Base-by-base conservation (phyloP, 768 basidiomycete genomes). In the Naganishia vaughanmartiniae region DNA sequence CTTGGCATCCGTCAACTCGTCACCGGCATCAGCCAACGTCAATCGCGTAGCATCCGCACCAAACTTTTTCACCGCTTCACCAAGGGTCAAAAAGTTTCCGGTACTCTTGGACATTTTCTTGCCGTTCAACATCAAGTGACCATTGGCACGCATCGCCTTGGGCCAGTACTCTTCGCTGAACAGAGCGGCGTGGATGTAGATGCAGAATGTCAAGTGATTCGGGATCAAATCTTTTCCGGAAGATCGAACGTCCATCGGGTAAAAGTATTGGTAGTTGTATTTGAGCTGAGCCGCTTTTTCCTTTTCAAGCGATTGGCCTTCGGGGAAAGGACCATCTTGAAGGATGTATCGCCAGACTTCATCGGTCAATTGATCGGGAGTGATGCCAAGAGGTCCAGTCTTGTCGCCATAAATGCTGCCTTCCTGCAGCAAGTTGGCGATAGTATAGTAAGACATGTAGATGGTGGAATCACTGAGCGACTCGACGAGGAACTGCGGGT, bases 51-150 rank as follows among this genome's bases (percentile, higher is more conserved):
- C 92, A 80, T 98, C 96, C 42, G 96, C 93, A 70, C 96, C 96
- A 77, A 95, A 98, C 85, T 98, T 98, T 81, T 88, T 85, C 70
- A 95, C 87, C 0, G 90, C 87, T 78, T 99, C 90, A 67, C 87
- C 83, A 80, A 98, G 83, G 0, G 95, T 99, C 84, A 98, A 84
- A 69, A 89, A 91, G 82, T 99, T 99, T 14, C 96, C 96, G 54
- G 90, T 93, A 80, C 90, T 91, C 86, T 98, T 99, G 48, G 88
- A 89, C 96, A 99, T 99, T 85, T 98, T 99, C 85, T 93, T 90
- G 24, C 95, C 94, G 81, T 99, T 98, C 81, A 99, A 81, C 89
- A 93, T 89, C 84, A 99, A 81, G 79, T 98, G 95, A 0, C 96
- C 96, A 78, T 99, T 99, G 55, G 91, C 89, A 30, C 96, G 90